A percentile compares a stretch with the other conserved stretches of the same genome.
Conservation (phyloP, 129 eudicot genomes). For the Flaveria bidentis region DNA sequence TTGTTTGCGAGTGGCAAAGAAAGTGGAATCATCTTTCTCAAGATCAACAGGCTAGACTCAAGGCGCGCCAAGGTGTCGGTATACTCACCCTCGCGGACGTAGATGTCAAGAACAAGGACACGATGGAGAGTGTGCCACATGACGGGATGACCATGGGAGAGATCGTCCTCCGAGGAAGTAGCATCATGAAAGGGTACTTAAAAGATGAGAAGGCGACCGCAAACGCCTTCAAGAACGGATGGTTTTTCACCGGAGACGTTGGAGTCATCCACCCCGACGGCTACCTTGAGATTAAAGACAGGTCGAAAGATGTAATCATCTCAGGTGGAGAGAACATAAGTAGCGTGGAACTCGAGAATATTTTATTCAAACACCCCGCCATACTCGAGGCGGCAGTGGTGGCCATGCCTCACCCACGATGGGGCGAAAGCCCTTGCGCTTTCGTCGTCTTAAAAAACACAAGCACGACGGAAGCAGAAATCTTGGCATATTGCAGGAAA, state of each 20-base stretch:
- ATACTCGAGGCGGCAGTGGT: constrained; percentile 62
- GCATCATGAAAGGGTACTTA: constrained; percentile 55
- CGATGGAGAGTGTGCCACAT: constrained; percentile 49
- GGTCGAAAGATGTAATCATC: constrained; percentile 57
- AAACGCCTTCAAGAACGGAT: constrained; percentile 45
- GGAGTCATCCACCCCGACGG: constrained; percentile 63
- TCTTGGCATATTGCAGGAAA: constrained; percentile 45
- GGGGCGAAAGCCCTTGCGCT: constrained; percentile 70
- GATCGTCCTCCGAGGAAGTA: constrained; percentile 47
- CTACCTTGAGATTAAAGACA: constrained; percentile 61
- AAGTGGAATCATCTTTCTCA: constrained; percentile 43
- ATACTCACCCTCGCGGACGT: constrained; percentile 43
- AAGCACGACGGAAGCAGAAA: constrained; percentile 32
- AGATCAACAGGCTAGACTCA: constrained; percentile 34
- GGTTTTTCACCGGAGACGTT: constrained; percentile 58
- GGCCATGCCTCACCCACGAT: constrained; percentile 56
- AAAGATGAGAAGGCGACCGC: constrained; percentile 47
- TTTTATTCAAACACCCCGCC: constrained; percentile 44
- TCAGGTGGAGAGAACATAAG: constrained; percentile 69
- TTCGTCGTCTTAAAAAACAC: constrained; percentile 36
- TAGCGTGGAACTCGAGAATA: constrained; percentile 54
- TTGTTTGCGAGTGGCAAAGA: constrained; percentile 55
- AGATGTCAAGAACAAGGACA: constrained; percentile 43
- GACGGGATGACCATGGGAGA: constrained; percentile 57
- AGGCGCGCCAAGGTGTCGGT: constrained; percentile 57